Percentiles rank a stretch among this genome's conserved stretches.
Conservation (phyloP, 2,329 filamentous ascomycete genomes). For the Rhinocladiella mackenziei region DNA sequence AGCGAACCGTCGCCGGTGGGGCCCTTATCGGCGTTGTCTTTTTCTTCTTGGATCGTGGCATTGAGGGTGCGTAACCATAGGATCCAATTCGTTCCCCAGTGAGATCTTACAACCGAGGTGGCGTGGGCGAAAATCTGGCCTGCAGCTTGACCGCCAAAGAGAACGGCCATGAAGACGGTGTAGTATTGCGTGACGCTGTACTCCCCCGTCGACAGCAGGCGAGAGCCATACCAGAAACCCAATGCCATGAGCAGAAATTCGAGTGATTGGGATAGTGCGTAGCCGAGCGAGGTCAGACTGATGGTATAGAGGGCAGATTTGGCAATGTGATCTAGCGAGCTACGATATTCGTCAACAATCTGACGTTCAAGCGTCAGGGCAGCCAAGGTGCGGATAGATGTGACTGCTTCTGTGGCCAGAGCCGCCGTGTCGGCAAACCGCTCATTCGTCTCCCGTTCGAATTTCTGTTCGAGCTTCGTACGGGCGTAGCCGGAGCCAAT, state of each 20-base stretch:
- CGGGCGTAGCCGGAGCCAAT: slow-evolving; percentile 47
- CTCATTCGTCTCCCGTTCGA: slow-evolving; percentile 44
- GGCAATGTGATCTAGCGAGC: slow-evolving; percentile 28
- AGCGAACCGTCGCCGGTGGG: slow-evolving; percentile 39
- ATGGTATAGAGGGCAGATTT: slow-evolving; percentile 27
- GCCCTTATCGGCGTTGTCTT: slow-evolving; percentile 38
- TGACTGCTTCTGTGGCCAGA: slow-evolving; percentile 49
- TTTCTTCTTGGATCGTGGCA: slow-evolving; percentile 42
- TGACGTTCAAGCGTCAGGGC: slow-evolving; percentile 47
- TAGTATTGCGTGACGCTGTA: slow-evolving; percentile 39
- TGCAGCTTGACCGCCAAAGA: slow-evolving; percentile 37
- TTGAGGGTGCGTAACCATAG: slow-evolving; percentile 46
- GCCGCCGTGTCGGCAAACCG: slow-evolving; percentile 47
- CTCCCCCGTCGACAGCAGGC: slow-evolving; percentile 51
- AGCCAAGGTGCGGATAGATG: slow-evolving; percentile 49
- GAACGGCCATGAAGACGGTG: slow-evolving; percentile 43
- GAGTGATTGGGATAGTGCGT: slow-evolving; percentile 34
- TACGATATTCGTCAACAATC: slow-evolving; percentile 35
- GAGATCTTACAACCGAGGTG: slow-evolving; percentile 50
- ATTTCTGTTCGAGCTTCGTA: slow-evolving; percentile 48
- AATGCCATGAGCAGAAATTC: slow-evolving; percentile 32
- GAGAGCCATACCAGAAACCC: slow-evolving; percentile 58
- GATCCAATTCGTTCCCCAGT: slow-evolving; percentile 49
- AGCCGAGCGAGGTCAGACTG: slow-evolving; percentile 32
- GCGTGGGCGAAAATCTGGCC: slow-evolving; percentile 36